Evolutionary conservation across 202 grass and related monocot species (phyloP).

Genomic region (Tripidium arundinaceum): DNA sequence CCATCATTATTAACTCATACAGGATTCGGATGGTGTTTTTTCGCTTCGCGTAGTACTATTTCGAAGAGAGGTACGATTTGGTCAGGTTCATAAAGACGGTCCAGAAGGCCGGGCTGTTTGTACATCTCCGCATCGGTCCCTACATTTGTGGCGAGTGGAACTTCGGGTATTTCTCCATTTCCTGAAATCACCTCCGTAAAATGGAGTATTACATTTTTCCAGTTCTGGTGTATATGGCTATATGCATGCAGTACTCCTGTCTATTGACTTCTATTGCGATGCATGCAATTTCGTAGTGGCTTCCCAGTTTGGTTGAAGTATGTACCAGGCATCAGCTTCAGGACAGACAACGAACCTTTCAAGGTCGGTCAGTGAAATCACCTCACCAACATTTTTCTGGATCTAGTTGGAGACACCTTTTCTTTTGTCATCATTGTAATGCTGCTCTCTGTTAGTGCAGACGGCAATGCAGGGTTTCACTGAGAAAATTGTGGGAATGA

Average conservation of each 20-base stretch:
- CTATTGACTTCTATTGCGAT: slow-evolving; percentile 13
- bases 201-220: neutral
- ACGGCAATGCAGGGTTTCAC: slow-evolving; percentile 93
- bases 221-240: slow-evolving; percentile 24
- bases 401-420: slow-evolving; percentile 14
- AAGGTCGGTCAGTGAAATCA: slow-evolving; percentile 61
- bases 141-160: slow-evolving; percentile 99
- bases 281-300: slow-evolving; percentile 48
- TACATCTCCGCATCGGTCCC: slow-evolving; percentile 93
- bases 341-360: slow-evolving; percentile 95
- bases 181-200: slow-evolving; percentile 3
- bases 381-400: slow-evolving; percentile 25
- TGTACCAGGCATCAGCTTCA: slow-evolving; percentile 97
- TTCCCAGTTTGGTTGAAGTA: slow-evolving; percentile 99
- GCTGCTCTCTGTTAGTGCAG: slow-evolving; percentile 40
- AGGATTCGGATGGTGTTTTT: slow-evolving; percentile 37
- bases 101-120: slow-evolving; percentile 83
- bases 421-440: neutral
- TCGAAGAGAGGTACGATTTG: slow-evolving; percentile 94
- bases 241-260: neutral
- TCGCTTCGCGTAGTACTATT: slow-evolving; percentile 77
- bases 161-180: slow-evolving; percentile 66
- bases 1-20: slow-evolving; percentile 12
- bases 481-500: slow-evolving; percentile 86
- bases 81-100: slow-evolving; percentile 90